Percentiles rank a stretch among this genome's conserved stretches.
These are phyloP conservation scores for Penicillium canescens DNA, from an alignment of 495 filamentous ascomycete genomes.

Conservation along the genomic window DNA sequence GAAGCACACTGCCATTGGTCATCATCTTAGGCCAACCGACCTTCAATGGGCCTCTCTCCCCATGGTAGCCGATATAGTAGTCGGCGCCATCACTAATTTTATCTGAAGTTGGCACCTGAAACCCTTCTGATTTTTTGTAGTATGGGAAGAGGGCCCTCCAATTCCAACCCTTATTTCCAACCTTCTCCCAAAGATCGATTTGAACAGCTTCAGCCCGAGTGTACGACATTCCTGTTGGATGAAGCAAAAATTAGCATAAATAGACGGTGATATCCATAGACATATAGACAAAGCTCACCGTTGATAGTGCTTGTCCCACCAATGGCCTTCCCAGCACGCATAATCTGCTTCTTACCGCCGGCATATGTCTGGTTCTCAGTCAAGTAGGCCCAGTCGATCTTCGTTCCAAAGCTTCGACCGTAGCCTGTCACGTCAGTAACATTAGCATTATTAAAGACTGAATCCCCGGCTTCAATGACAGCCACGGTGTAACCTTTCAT, in stretches of 20 bases:
- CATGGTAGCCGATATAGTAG: constrained; percentile 49
- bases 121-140: constrained; percentile 47
- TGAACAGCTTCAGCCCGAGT: constrained; percentile 33
- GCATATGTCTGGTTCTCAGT: constrained; percentile 44
- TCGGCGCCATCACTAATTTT: constrained; percentile 42
- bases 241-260: neutral
- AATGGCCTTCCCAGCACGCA: constrained; percentile 49
- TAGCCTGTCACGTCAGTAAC: constrained; percentile 45
- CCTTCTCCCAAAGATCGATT: constrained; percentile 55
- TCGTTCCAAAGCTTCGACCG: constrained; percentile 36
- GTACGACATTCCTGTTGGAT: constrained; percentile 47
- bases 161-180: constrained; percentile 67
- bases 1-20: constrained; percentile 27
- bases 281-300: constrained; percentile 26
- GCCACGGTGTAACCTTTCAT: constrained; percentile 43
- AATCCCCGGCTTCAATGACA: constrained; percentile 55
- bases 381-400: constrained; percentile 54
- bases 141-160: constrained; percentile 61
- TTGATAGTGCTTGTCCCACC: constrained; percentile 56
- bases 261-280: neutral
- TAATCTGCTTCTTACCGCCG: constrained; percentile 33
- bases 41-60: constrained; percentile 43
- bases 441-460: constrained; percentile 49
- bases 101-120: constrained; percentile 36
- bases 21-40: constrained; percentile 44